Conservation (phyloP, 1,284 basidiomycete species). For the Sporisorium reilianum region DNA sequence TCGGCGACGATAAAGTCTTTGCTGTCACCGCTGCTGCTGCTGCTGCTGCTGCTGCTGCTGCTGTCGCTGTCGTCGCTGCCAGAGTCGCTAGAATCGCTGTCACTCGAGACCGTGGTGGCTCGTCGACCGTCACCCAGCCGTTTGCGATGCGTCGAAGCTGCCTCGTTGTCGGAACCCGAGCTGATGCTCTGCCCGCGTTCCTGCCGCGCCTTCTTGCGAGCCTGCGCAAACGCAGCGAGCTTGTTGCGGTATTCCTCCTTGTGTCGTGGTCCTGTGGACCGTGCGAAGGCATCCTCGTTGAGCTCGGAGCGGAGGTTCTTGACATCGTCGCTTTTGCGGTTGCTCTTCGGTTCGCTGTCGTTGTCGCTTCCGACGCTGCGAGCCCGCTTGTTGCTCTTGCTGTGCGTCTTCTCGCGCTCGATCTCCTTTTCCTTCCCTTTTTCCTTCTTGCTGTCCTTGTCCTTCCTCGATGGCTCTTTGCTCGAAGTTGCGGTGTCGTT, state of each 20-base stretch:
- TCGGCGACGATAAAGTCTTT: slow-evolving; percentile 40
- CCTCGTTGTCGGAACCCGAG: slow-evolving; percentile 10
- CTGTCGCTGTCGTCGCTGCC: slow-evolving; percentile 8
- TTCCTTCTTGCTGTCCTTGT: background rate
- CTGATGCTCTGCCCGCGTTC: slow-evolving; percentile 22
- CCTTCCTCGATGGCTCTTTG: background rate
- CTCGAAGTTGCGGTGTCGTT: background rate
- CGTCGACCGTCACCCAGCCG: background rate
- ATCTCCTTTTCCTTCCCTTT: background rate
- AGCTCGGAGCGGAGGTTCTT: slow-evolving; percentile 45
- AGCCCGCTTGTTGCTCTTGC: background rate
- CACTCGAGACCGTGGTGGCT: slow-evolving; percentile 6
- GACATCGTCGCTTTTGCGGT: slow-evolving; percentile 26
- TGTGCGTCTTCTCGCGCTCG: background rate
- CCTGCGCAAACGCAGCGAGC: slow-evolving; percentile 31
- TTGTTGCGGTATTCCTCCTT: slow-evolving; percentile 42
- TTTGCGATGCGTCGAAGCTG: background rate
- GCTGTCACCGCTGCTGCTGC: slow-evolving; percentile 22
- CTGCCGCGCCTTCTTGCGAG: slow-evolving; percentile 28
- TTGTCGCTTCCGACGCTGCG: slow-evolving; percentile 10
- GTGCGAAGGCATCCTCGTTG: slow-evolving; percentile 52
- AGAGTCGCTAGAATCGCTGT: slow-evolving; percentile 4
- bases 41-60: slow-evolving; percentile 7
- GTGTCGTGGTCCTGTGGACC: slow-evolving; percentile 36
- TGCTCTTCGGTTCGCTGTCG: slow-evolving; percentile 1